These are phyloP conservation scores for Debaryomyces udenii DNA, from an alignment of 1,139 yeast genomes.

Conservation along the genomic window DNA sequence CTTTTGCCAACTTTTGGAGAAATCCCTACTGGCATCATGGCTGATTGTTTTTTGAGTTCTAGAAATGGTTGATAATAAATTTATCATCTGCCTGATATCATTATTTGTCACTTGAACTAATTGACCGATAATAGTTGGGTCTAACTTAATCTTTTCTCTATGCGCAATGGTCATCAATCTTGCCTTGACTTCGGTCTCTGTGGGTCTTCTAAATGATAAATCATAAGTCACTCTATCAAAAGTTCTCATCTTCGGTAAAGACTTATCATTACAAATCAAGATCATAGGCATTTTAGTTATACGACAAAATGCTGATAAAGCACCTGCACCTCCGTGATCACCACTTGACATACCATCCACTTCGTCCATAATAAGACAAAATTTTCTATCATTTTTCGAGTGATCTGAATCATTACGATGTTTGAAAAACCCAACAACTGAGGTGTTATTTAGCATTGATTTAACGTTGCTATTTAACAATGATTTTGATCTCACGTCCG, in stretches of 20 bases:
- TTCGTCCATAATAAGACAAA: conserved; percentile 95
- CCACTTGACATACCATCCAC: conserved; percentile 99
- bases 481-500: conserved; percentile 87
- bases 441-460: conserved; percentile 75
- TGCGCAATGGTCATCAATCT: conserved; percentile 90
- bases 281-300: conserved; percentile 89
- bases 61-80: conserved; percentile 81
- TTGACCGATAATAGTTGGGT: conserved; percentile 80
- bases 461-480: conserved; percentile 69
- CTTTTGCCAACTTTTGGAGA: conserved; percentile 80
- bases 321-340: conserved; percentile 98
- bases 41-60: conserved; percentile 67
- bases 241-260: conserved; percentile 93
- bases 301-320: conserved; percentile 83
- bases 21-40: conserved; percentile 48
- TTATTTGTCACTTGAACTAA: conserved; percentile 83
- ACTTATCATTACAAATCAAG: conserved; percentile 89
- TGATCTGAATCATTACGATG: conserved; percentile 36
- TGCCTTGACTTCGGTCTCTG: conserved; percentile 76
- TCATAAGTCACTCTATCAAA: conserved; percentile 87
- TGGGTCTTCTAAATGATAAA: conserved; percentile 86
- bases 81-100: conserved; percentile 94
- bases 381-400: conserved; percentile 46
- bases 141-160: conserved; percentile 79
- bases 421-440: conserved; percentile 77